Percentiles rank a stretch among this genome's conserved stretches.
These are phyloP conservation scores for Hypoxylon lienhwacheense DNA, from an alignment of 495 filamentous ascomycete species.

Conservation along the genomic window DNA sequence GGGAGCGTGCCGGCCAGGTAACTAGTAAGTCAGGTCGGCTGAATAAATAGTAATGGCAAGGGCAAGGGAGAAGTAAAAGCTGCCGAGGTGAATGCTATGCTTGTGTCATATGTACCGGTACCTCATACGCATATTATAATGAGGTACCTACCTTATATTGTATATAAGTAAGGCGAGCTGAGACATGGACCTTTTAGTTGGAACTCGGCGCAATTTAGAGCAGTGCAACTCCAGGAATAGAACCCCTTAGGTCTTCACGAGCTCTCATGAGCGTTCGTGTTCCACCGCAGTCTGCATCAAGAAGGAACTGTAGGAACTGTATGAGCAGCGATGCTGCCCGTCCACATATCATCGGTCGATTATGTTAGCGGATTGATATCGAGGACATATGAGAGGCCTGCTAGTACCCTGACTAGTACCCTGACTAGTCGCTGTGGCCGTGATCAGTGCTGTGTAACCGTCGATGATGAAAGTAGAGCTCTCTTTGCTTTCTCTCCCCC, in stretches of 20 bases:
- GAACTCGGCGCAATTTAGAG: constrained; percentile 9
- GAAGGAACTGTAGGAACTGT: neutral
- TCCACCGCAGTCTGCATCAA: constrained; percentile 18
- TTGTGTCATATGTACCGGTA: no score
- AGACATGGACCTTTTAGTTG: constrained; percentile 22
- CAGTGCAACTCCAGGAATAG: no score
- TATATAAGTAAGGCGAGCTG: constrained; percentile 26
- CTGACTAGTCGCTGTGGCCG: constrained; percentile 8
- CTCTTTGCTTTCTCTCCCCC: constrained; percentile 16
- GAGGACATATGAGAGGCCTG: constrained; percentile 8
- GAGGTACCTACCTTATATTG: no score
- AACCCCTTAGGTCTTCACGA: no score
- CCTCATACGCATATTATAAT: no score
- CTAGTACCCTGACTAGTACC: constrained; percentile 13
- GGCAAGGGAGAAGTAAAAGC: constrained; percentile 7
- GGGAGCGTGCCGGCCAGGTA: neutral
- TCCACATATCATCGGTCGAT: constrained; percentile 2
- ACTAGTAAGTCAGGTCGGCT: no score
- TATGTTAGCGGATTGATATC: constrained; percentile 5
- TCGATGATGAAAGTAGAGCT: constrained; percentile 16
- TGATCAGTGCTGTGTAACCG: no score
- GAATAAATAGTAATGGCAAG: neutral
- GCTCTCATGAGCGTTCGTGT: constrained; percentile 3
- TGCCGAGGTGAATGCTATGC: no score
- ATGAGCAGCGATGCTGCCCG: constrained; percentile 8